phyloP scores from a whole-genome alignment of 805 yeast genomes.

The Metschnikowia anglica region DNA sequence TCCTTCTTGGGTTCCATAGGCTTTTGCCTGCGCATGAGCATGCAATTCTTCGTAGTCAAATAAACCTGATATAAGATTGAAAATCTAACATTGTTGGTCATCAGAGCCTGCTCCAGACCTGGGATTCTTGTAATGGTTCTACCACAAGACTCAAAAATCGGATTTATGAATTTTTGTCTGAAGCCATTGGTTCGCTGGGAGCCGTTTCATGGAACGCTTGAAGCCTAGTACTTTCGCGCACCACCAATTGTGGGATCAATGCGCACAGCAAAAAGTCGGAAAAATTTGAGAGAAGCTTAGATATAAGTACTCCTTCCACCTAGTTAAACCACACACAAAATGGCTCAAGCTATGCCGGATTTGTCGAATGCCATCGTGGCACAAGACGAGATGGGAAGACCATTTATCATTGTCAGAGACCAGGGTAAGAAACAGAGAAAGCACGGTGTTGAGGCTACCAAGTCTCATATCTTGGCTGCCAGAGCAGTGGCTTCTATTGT shows the following conservation, averaged over 20 bases:
- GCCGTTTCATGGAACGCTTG: too few species aligned
- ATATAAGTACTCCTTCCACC: neutral
- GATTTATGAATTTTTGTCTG: too few species aligned
- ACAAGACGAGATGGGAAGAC: constrained; percentile 99
- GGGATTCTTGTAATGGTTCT: too few species aligned
- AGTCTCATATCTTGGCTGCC: constrained; percentile 91
- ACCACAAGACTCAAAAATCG: too few species aligned
- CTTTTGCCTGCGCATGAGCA: too few species aligned
- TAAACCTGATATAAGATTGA: too few species aligned
- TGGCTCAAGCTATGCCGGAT: constrained; percentile 64
- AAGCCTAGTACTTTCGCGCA: constrained; percentile 1
- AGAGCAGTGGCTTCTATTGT: constrained; percentile 90
- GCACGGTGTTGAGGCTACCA: constrained; percentile 49
- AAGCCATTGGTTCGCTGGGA: neutral
- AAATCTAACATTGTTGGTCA: too few species aligned
- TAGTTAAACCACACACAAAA: constrained; percentile 11
- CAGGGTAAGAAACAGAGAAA: constrained; percentile 69
- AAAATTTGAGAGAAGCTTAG: constrained; percentile 5
- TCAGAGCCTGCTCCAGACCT: too few species aligned
- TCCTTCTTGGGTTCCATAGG: too few species aligned
- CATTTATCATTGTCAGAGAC: constrained; percentile 95
- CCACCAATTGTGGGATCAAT: constrained; percentile 6
- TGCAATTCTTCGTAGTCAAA: too few species aligned
- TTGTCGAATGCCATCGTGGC: constrained; percentile 98
- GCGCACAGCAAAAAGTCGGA: constrained; percentile 12